Evolutionary conservation across 768 basidiomycete species (phyloP).

Genomic region (Lenzites betulinus): DNA sequence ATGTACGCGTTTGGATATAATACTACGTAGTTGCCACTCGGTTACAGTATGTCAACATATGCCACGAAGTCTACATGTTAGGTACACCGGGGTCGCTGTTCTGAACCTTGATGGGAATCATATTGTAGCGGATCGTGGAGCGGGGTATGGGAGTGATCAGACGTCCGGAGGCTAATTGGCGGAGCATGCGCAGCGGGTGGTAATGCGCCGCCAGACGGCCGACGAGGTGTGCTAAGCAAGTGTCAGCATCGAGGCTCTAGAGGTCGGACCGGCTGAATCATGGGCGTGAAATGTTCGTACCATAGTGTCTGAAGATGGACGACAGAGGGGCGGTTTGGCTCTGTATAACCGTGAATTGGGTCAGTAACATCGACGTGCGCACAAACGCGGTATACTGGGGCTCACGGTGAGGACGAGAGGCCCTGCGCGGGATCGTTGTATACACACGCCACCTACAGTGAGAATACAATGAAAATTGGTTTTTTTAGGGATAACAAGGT

Average conservation of each 20-base stretch:
- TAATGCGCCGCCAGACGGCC: slow-evolving; percentile 23
- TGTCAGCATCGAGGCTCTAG: too few species aligned
- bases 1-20: neutral
- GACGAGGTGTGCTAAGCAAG: slow-evolving; percentile 15
- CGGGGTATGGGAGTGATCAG: slow-evolving; percentile 19
- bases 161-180: slow-evolving; percentile 19
- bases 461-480: neutral
- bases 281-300: neutral
- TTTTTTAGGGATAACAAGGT: neutral
- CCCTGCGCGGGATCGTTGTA: slow-evolving; percentile 8
- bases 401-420: slow-evolving; percentile 18
- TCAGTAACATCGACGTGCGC: neutral
- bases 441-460: slow-evolving; percentile 10
- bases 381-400: neutral
- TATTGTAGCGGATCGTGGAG: slow-evolving; percentile 25
- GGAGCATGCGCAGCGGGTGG: slow-evolving; percentile 20
- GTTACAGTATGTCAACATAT: too few species aligned
- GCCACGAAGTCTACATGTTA: neutral
- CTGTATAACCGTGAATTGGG: neutral
- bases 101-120: slow-evolving; percentile 13
- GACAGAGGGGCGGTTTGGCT: slow-evolving; percentile 23
- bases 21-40: too few species aligned
- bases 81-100: neutral
- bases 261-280: too few species aligned
- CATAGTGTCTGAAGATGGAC: slow-evolving; percentile 27